Evolutionary conservation across 1,284 basidiomycete species (phyloP).

Genomic region (Tilletia caries): DNA sequence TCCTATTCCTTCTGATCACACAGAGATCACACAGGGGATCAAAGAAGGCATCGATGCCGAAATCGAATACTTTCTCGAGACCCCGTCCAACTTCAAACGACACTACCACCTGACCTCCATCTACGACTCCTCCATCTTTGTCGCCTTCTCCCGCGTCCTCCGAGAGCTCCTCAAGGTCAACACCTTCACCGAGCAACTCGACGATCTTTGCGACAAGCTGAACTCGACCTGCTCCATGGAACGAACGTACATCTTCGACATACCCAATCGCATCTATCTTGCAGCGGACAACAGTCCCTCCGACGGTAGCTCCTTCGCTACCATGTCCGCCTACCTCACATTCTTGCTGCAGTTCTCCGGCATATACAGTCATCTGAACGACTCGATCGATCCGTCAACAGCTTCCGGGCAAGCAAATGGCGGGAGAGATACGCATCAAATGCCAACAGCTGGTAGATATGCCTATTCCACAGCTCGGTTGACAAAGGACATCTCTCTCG

Average conservation of each 20-base stretch:
- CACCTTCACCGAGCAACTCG: slow-evolving; percentile 7
- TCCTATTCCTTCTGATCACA: not conserved
- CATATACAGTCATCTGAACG: slow-evolving; percentile 60
- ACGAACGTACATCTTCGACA: slow-evolving; percentile 55
- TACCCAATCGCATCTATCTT: slow-evolving; percentile 77
- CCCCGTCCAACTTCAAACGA: slow-evolving; percentile 45
- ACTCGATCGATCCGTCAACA: not conserved
- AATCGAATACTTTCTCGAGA: not conserved
- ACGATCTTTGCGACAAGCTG: not conserved
- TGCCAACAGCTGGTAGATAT: not conserved
- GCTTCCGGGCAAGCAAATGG: not conserved
- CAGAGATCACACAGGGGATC: slow-evolving; percentile 61
- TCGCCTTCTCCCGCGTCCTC: slow-evolving; percentile 72
- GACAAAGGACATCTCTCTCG: slow-evolving; percentile 12
- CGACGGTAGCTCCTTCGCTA: slow-evolving; percentile 77
- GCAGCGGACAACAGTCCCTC: slow-evolving; percentile 90
- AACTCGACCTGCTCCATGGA: slow-evolving; percentile 5
- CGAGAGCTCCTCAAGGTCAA: slow-evolving; percentile 10
- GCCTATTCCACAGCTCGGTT: not conserved
- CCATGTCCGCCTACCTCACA: slow-evolving; percentile 85
- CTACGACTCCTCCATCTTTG: slow-evolving; percentile 80
- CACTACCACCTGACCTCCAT: slow-evolving; percentile 80
- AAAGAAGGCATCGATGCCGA: slow-evolving; percentile 61
- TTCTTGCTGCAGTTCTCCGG: slow-evolving; percentile 81
- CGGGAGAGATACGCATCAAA: not conserved